These are phyloP conservation scores for Melampsora allii-populina DNA, from an alignment of 1,284 basidiomycete species.

Conservation along the genomic window DNA sequence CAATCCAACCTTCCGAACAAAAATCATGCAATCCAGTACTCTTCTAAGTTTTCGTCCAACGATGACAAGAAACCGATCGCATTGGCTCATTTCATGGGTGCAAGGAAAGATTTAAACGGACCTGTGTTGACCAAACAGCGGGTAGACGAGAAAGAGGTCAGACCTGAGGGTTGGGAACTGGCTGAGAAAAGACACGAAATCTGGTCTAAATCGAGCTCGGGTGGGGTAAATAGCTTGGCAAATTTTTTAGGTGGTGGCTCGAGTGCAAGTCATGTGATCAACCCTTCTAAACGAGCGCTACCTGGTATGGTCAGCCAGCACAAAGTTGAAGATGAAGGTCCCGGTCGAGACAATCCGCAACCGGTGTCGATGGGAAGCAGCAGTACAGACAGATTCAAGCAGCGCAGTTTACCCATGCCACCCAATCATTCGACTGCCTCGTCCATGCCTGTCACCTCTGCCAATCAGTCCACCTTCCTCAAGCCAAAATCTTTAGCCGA, in stretches of 20 bases:
- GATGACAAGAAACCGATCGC: slow-evolving; percentile 19
- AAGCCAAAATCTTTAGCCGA: slow-evolving; percentile 41
- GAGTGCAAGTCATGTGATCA: slow-evolving; percentile 11
- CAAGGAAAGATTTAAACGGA: slow-evolving; percentile 23
- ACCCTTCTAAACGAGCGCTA: slow-evolving; percentile 16
- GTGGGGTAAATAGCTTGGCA: slow-evolving; percentile 10
- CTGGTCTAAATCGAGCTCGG: neutral
- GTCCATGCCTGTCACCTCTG: neutral
- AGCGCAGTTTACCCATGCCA: slow-evolving; percentile 12
- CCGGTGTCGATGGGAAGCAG: neutral
- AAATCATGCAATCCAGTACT: slow-evolving; percentile 37
- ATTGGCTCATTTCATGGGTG: slow-evolving; percentile 42
- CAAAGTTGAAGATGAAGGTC: neutral
- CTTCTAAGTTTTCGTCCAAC: slow-evolving; percentile 11
- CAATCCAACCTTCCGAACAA: slow-evolving; percentile 15
- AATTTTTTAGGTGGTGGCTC: slow-evolving; percentile 12
- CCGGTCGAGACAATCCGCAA: neutral
- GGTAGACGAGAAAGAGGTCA: slow-evolving; percentile 26
- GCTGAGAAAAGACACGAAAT: slow-evolving; percentile 19
- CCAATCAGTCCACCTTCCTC: slow-evolving; percentile 19
- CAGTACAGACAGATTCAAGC: neutral
- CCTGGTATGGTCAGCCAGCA: slow-evolving; percentile 32
- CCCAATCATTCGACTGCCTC: neutral
- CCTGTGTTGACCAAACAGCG: slow-evolving; percentile 28
- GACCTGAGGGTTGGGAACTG: slow-evolving; percentile 29